Base-by-base conservation (phyloP, 1,139 yeast species). In the Meyerozyma smithsonii region DNA sequence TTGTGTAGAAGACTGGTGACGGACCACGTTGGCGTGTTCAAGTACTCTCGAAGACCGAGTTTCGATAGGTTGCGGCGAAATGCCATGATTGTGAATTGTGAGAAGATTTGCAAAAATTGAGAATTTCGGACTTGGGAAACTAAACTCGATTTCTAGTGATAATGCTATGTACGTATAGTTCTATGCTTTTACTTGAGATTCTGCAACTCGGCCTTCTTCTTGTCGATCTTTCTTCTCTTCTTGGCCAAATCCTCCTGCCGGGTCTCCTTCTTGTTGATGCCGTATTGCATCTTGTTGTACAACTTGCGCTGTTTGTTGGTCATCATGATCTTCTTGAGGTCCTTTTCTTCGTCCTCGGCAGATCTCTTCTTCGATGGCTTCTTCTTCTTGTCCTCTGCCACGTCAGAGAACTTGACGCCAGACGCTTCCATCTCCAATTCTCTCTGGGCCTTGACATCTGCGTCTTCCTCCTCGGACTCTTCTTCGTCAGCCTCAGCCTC, bases 271-370 rank as follows among this genome's bases (percentile, higher is more conserved):
- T 87, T 82, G 44, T 84, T 83, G 55, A 85, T 80, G 44, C 96
- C 94, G 60, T 88, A 83, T 71, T 88, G 94, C 95, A 92, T 87
- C 82, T 87, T 87, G 71, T 85, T 84, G 74, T 92, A 92, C 52
- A 90, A 75, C 66, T 87, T 88, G 74, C 90, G 85, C 69, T 92
- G 96, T 66, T 90, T 92, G 71, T 89, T 90, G 52, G 94, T 78
- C 97, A 92, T 90, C 98, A 92, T 92, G 60, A 89, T 88, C 78
- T 81, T 84, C 69, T 84, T 85, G 66, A 88, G 75, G 51, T 87
- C 95, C 66, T 85, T 84, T 58, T 84, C 95, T 66, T 85, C 95
- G 43, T 81, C 84, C 47, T 76, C 88, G 21, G 46, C 49, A 64
- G 47, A 67, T 64, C 48, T 46, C 51, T 61, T 69, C 34, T 30